Conservation (phyloP, 495 filamentous ascomycete genomes). For the Xylaria sp. region DNA sequence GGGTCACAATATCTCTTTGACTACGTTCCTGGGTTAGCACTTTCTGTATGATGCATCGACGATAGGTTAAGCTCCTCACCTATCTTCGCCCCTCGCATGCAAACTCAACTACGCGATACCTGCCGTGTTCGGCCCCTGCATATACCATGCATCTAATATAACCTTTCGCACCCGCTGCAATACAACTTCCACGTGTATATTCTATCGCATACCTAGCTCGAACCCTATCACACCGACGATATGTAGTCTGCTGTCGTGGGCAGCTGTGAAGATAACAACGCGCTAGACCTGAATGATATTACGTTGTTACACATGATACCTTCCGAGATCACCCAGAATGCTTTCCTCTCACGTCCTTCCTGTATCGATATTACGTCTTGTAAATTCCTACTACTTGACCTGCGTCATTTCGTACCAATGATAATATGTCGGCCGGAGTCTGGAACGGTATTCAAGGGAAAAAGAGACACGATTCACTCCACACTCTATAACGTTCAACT, state of each 20-base stretch:
- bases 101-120: neutral
- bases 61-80: neutral
- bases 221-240: neutral
- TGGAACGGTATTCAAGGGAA: neutral
- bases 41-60: neutral
- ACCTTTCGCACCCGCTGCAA: neutral
- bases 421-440: neutral
- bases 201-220: neutral
- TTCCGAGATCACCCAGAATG: neutral
- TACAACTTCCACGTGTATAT: neutral
- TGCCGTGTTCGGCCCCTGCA: neutral
- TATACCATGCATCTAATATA: neutral
- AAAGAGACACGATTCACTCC: neutral
- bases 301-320: neutral
- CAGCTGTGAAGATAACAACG: neutral
- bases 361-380: neutral
- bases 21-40: neutral
- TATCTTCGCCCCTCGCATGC: neutral
- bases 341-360: neutral
- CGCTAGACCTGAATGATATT: neutral
- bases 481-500: neutral
- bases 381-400: neutral
- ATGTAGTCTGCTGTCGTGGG: neutral
- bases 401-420: neutral
- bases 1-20: neutral